Evolutionary conservation across 768 basidiomycete genomes (phyloP), one percentile per base, ranked within the genome.

Genomic region (Tricholoma furcatifolium): DNA sequence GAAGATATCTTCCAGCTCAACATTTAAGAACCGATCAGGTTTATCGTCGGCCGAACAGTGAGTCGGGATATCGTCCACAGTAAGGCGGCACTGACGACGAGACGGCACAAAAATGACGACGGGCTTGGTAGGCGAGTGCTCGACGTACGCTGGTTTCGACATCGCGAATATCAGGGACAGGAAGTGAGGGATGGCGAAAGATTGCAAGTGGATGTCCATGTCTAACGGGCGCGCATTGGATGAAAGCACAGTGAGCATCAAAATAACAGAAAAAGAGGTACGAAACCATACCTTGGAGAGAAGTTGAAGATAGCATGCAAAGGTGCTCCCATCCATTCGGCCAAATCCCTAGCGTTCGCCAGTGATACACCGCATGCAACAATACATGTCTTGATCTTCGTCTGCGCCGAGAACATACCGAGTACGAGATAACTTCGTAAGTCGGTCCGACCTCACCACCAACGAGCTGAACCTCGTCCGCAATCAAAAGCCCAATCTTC

Each of bases 121-220:
- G 0, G 95, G 95, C 61, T 90, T 91, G 4, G 82, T 78, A 0
- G 85, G 80, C 0, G 97, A 87, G 58, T 93, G 86, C 64, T 99
- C 96, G 40, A 85, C 74, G 67, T 98, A 98, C 0, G 96, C 91
- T 0, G 97, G 97, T 66, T 98, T 98, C 8, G 95, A 94, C 97
- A 99, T 98, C 41, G 94, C 82, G 54, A 98, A 93, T 95, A 99
- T 98, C 38, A 99, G 76, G 0, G 94, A 97, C 0, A 97, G 94
- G 83, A 96, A 97, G 65, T 98, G 97, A n/a, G 94, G 92, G 42
- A 94, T 91, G 24, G 82, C 83, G 76, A 97, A 99, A 38, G 91
- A 93, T 64, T 99, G 97, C 7, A 99, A 74, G 64, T 98, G 95
- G 43, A 99, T 94, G 53, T 98, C 93, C 85, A 99, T 90, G 58